Evolutionary conservation across 148 eudicot genomes (phyloP), one percentile per base, ranked within the genome.

Genomic region (Vaccinium corymbosum): DNA sequence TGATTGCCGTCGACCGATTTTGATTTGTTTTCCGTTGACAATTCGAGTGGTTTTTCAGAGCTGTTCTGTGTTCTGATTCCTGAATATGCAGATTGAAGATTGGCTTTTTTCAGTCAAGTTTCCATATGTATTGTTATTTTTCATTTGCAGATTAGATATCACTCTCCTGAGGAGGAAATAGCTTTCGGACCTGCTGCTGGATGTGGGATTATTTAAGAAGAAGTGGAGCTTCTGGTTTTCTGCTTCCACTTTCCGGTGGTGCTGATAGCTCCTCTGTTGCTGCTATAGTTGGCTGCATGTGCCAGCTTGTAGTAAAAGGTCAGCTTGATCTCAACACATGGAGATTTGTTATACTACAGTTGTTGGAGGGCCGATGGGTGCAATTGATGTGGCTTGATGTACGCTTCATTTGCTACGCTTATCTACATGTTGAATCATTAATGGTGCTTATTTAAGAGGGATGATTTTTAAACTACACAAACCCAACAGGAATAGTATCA

Each of bases 221-320:
- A 91, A 97, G 99, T 87, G 99, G 97, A 85, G 98, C 99, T 85
- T 97, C 98, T 83, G 99, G 99, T 64, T 97, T 97, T 86, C 83
- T 97, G 90, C 97, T 97, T 89, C 99, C 99, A 82, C 95, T 97
- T 71, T 97, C 98, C 71, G 97, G 99, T 87, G 99, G 99, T 57
- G 99, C 99, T 83, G 99, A 97, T 93, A 97, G 99, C 89, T 97
- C 99, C 46, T 94, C 98, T 61, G 98, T 94, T 81, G 99, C 99
- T 85, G 99, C 97, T 81, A 93, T 96, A 48, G 98, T 93, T 87
- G 99, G 99, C 83, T 94, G 94, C 91, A 96, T 96, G 99, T 94
- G 99, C 88, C 99, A 94, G 89, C 98, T 94, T 82, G 99, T 97
- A 68, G 95, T 93, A 68, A 91, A 93, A 97, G 99, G 99, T 93